Base-by-base conservation (phyloP, 2,329 filamentous ascomycete genomes). In the Xylaria sp. region DNA sequence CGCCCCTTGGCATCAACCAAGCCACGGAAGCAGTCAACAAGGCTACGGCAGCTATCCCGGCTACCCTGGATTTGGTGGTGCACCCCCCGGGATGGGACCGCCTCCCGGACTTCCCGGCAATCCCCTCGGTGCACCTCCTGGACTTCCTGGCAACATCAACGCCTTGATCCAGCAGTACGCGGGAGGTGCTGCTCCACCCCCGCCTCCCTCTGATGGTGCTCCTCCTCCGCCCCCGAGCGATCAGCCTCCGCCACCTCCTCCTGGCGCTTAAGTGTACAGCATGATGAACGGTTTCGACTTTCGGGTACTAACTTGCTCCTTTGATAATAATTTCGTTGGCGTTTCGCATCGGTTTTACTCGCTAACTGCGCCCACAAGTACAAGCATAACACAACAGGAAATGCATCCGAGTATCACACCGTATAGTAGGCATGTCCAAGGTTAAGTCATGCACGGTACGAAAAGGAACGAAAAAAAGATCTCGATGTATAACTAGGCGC, bases 91-190 rank as follows among this genome's bases (percentile, higher is more conserved):
- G 46, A 75, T 79, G 72, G 75, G 74, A 52, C 74, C 73, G 44
- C 76, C 79, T 55, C 77, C 77, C 34, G 79, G 79, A 13, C 75
- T 76, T 64, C 75, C 76, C 52, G 75, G 76, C 58, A 76, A 76
- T 46, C 80, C 78, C 55, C 76, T 86, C 50, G 76, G 78, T 61
- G 80, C 79, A 59, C 81, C 82, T 51, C 81, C 83, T 68, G 80
- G 77, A 62, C 76, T 83, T 23, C 74, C 75, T 49, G 80, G 82
- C 61, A 84, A 83, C 47, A 77, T 88, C 62, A 86, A 82, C 70
- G 83, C 84, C 52, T 78, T 90, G 60, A 86, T 89, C 68, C 84
- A 89, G 73, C 86, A 87, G 68, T 90, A 84, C 63, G 78, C 82
- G 46, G 76, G 76, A 64, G 78, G 79, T 52, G 75, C 74, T 37